Conservation (phyloP, 768 basidiomycete genomes). For the Ephemerocybe angulata region DNA sequence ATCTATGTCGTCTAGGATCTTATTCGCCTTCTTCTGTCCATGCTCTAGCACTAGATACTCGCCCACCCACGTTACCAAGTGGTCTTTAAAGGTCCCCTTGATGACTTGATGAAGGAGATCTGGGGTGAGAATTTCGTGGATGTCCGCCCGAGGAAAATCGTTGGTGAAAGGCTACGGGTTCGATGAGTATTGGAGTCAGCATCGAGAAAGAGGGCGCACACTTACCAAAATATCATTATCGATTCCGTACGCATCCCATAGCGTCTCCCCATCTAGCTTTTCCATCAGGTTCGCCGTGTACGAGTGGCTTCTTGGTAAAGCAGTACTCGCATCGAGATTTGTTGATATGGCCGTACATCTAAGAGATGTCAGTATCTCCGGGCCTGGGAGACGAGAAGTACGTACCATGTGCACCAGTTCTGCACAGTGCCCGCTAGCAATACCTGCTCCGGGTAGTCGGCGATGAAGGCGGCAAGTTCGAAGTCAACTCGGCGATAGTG, state of each 20-base stretch:
- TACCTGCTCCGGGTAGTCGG: conserved; percentile 21
- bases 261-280: background rate
- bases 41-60: conserved; percentile 24
- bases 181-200: background rate
- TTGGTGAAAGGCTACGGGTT: conserved; percentile 26
- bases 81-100: conserved; percentile 29
- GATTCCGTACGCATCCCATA: conserved; percentile 11
- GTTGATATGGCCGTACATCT: conserved; percentile 1
- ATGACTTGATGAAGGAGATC: conserved; percentile 36
- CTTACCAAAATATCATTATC: conserved; percentile 4
- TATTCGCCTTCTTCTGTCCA: conserved; percentile 14
- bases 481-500: conserved; percentile 9
- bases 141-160: conserved; percentile 30
- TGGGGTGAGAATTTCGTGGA: conserved; percentile 28
- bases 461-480: conserved; percentile 17
- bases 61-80: conserved; percentile 33
- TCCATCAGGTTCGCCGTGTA: background rate
- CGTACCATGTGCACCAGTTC: conserved; percentile 16
- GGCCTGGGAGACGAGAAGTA: background rate
- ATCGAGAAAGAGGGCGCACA: background rate
- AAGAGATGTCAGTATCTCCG: background rate
- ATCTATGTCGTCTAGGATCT: conserved; percentile 23
- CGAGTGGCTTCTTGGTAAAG: background rate
- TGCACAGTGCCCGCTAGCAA: conserved; percentile 14
- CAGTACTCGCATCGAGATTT: background rate